A percentile compares a stretch with the other conserved stretches of the same genome.
phyloP scores from a whole-genome alignment of 2,329 filamentous ascomycete species.

The Penicillium freii region DNA sequence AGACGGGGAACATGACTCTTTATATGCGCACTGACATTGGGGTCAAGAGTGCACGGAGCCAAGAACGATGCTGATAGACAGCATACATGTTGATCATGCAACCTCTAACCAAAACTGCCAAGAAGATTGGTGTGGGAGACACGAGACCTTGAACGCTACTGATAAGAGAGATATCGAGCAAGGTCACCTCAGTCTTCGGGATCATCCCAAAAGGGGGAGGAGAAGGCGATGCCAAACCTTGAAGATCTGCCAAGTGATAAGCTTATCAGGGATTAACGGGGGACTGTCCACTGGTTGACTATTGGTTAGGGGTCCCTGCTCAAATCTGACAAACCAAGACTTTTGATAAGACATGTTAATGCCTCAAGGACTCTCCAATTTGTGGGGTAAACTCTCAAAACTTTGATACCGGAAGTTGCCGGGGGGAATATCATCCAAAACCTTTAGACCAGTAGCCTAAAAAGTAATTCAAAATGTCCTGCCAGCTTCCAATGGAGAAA shows the following conservation, averaged over 20 bases:
- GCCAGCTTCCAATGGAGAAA: neutral
- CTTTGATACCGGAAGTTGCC: neutral
- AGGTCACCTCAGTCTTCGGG: neutral
- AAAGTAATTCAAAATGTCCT: neutral
- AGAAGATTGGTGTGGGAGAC: neutral
- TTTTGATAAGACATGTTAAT: conserved; percentile 1
- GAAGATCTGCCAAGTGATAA: conserved; percentile 18
- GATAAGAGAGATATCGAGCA: conserved; percentile 2
- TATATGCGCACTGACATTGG: conserved; percentile 16
- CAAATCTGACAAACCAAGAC: neutral
- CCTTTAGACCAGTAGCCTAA: neutral
- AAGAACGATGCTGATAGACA: conserved; percentile 9
- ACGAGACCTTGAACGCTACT: neutral
- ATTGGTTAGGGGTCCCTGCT: neutral
- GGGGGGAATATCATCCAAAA: neutral
- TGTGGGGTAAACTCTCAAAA: neutral
- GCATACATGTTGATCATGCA: neutral
- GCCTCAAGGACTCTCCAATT: neutral
- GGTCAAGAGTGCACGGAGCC: conserved; percentile 10
- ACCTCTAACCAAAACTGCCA: neutral
- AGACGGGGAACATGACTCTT: conserved; percentile 12
- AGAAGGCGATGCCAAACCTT: conserved; percentile 15
- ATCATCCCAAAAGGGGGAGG: conserved; percentile 16
- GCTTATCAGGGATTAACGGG: conserved; percentile 8
- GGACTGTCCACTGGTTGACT: neutral